Base-by-base conservation (phyloP, 2,329 filamentous ascomycete genomes). In the Alternaria longipes region DNA sequence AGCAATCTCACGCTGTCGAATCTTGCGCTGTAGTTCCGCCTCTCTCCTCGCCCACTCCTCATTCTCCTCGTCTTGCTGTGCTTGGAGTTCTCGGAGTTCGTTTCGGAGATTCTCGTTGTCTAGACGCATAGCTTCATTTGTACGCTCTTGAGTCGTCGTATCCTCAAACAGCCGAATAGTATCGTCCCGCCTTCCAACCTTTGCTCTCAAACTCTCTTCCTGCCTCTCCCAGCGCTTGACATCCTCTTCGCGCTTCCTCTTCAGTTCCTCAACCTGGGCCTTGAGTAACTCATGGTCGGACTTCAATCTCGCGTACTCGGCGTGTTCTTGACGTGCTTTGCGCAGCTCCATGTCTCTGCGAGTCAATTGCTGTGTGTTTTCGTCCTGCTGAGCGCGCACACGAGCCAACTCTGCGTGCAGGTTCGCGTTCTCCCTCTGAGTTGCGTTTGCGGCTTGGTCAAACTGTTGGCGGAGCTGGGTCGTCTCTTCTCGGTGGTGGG, bases 261-360 rank as follows among this genome's bases (percentile, higher is more conserved):
- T 89, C 9, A 95, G 83, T 52, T 90, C 89, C 47, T 90, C 86
- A 53, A 97, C 87, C 74, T 95, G 91, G n/a, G 86, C 85, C 63
- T 83, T 87, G 52, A 97, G 81, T 8, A 89, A 80, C 11, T 86
- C 86, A 73, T 94, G 90, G 69, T 94, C 91, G 56, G 86, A 87
- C 64, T 85, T 85, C 71, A 95, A 89, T 24, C 91, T 88, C 5
- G 73, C 71, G 55, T 71, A 76, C 54, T 80, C 78, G 12, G 70
- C 74, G 54, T 77, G 74, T 54, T 78, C 76, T 54, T 75, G 73
- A 47, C 72, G 74, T 20, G 77, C 76, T 49, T 73, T 78, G 3
- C 74, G 73, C 34, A 79, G 67, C 56, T 79, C 75, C 9, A 63
- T 60, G 20, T 79, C 76, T 54, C 74, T 75, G 8, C 73, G 70